Conservation (phyloP, 163 green algal species). For the Scenedesmus sp. region DNA sequence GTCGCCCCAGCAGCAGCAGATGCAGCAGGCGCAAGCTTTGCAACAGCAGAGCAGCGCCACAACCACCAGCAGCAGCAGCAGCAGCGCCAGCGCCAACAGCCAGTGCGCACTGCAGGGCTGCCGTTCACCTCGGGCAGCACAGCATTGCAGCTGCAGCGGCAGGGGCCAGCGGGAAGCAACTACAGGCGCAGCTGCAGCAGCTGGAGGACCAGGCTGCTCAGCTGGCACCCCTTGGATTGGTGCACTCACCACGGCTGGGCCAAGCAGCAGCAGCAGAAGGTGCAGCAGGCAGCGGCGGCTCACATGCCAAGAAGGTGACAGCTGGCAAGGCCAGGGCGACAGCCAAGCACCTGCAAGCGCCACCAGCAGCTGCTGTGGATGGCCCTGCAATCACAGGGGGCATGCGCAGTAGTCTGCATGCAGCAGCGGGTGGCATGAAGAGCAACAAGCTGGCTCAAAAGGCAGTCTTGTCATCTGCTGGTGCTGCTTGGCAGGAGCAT, state of each 20-base stretch:
- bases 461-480: neutral
- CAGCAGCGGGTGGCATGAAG: neutral
- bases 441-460: neutral
- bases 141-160: neutral
- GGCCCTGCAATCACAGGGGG: neutral
- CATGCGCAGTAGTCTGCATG: neutral
- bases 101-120: neutral
- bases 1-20: neutral
- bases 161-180: neutral
- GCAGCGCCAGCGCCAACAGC: neutral
- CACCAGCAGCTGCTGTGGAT: neutral
- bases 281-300: neutral
- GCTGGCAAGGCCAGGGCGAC: neutral
- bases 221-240: neutral
- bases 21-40: neutral
- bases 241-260: neutral
- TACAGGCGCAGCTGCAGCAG: neutral
- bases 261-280: neutral
- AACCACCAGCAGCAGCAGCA: neutral
- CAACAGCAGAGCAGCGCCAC: neutral
- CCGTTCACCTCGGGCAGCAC: neutral
- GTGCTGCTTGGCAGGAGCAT: neutral
- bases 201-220: neutral
- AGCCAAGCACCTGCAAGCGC: neutral
- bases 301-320: neutral